A percentile compares a stretch with the other conserved stretches of the same genome.
Evolutionary conservation across 768 basidiomycete genomes (phyloP).

Genomic region (Lactarius sp.): DNA sequence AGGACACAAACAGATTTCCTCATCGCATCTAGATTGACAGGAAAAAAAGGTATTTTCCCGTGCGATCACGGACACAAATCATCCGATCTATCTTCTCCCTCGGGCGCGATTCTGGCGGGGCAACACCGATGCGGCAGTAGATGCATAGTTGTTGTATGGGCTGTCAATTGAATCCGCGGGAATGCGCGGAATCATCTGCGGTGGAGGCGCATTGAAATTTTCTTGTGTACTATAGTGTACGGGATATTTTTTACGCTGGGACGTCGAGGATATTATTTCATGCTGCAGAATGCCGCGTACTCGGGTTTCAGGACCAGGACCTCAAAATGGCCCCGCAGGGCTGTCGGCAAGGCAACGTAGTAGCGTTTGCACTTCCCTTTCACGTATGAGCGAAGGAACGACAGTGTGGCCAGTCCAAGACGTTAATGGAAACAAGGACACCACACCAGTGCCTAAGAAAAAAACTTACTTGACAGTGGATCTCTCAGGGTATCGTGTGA

Average conservation of each 20-base stretch:
- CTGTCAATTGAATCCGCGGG: constrained; percentile 17
- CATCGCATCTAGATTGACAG: constrained; percentile 16
- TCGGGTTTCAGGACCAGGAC: neutral
- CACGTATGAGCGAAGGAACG: neutral
- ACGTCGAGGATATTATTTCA: neutral
- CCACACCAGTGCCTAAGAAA: neutral
- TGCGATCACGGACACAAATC: constrained; percentile 24
- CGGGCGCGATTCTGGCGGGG: constrained; percentile 17
- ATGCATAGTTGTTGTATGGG: constrained; percentile 6
- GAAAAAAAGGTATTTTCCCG: neutral
- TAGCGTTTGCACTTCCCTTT: neutral
- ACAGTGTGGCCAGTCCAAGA: constrained; percentile 1
- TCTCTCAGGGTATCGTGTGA: neutral
- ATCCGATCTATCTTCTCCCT: constrained; percentile 20
- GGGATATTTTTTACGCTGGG: neutral
- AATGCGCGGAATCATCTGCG: constrained; percentile 17
- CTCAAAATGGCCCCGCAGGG: neutral
- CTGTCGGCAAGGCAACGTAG: constrained; percentile 22
- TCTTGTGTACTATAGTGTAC: neutral
- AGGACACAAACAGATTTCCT: neutral
- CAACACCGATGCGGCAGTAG: constrained; percentile 1
- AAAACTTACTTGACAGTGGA: constrained; percentile 3
- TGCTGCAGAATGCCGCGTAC: neutral
- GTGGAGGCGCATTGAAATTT: constrained; percentile 18
- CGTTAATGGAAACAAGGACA: constrained; percentile 14